Conservation (phyloP, 306 rosid genomes). For the Glycyrrhiza uralensis region DNA sequence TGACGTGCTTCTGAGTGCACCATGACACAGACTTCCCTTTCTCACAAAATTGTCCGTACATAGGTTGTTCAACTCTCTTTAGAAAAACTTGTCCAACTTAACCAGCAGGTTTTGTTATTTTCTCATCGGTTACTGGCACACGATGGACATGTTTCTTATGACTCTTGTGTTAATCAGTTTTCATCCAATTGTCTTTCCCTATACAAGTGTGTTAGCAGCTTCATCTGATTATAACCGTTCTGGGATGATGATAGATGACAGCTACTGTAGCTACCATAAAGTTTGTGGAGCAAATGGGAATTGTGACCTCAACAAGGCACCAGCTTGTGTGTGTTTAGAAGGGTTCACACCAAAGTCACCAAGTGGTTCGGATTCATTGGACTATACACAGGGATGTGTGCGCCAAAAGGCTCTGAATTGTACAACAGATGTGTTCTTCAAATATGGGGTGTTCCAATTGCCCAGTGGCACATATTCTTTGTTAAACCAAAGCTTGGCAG, state of each 20-base stretch:
- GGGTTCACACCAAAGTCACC: constrained; percentile 18
- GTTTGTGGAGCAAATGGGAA: constrained; percentile 29
- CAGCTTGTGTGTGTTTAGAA: constrained; percentile 23
- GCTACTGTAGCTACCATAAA: constrained; percentile 5
- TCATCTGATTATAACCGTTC: too few relatives aligned
- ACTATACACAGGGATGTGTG: constrained; percentile 22
- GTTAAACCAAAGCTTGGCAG: constrained; percentile 9
- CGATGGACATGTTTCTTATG: too few relatives aligned
- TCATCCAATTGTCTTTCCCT: too few relatives aligned
- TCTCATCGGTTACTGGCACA: too few relatives aligned
- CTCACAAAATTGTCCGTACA: too few relatives aligned
- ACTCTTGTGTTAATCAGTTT: too few relatives aligned
- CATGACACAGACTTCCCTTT: too few relatives aligned
- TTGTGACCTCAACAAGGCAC: neutral
- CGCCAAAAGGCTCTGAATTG: constrained; percentile 25
- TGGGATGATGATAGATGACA: neutral
- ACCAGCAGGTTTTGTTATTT: too few relatives aligned
- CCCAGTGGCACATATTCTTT: constrained; percentile 11
- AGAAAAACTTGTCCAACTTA: too few relatives aligned
- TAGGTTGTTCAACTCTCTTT: too few relatives aligned
- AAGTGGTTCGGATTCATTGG: neutral
- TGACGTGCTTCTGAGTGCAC: too few relatives aligned
- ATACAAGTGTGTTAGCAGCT: too few relatives aligned
- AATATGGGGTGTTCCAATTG: neutral
- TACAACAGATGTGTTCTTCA: constrained; percentile 10